Evolutionary conservation across 768 basidiomycete species (phyloP).

Genomic region (Rhodotorula kratochvilovae): DNA sequence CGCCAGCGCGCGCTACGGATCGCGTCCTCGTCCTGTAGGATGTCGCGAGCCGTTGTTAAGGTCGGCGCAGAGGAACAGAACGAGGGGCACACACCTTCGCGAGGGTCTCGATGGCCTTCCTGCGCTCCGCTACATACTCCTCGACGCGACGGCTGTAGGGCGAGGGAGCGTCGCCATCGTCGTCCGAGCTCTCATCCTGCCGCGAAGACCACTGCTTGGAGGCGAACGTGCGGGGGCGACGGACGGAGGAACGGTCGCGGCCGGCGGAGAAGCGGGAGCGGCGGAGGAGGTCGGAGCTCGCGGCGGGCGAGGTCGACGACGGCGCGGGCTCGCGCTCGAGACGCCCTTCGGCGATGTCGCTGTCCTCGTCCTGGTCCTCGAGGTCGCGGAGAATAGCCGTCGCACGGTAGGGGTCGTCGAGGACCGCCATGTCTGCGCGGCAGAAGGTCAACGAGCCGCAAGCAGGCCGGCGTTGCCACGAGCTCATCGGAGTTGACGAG

Average conservation of each 20-base stretch:
- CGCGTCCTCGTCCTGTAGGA: not conserved
- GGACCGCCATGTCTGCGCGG: not conserved
- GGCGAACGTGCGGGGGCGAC: not conserved
- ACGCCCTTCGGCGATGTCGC: not conserved
- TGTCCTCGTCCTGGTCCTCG: conserved; percentile 2
- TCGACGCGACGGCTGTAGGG: not conserved
- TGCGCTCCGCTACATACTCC: not conserved
- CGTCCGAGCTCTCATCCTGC: not conserved
- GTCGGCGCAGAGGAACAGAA: too few relatives aligned
- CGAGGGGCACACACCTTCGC: not conserved
- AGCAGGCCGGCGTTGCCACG: too few relatives aligned
- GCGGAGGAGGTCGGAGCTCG: too few relatives aligned
- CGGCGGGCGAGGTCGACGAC: not conserved
- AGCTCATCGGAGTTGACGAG: too few relatives aligned
- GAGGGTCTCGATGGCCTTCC: not conserved
- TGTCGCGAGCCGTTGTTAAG: too few relatives aligned
- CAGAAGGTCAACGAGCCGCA: too few relatives aligned
- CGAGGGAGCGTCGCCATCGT: not conserved
- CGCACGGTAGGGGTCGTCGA: not conserved
- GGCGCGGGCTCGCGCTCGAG: not conserved
- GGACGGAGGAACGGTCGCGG: not conserved
- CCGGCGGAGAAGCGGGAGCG: too few relatives aligned
- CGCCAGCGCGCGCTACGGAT: accelerated
- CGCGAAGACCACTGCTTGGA: not conserved
- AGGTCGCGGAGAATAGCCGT: not conserved